Evolutionary conservation across 345 rosid species (phyloP).

Genomic region (Camelina sativa): DNA sequence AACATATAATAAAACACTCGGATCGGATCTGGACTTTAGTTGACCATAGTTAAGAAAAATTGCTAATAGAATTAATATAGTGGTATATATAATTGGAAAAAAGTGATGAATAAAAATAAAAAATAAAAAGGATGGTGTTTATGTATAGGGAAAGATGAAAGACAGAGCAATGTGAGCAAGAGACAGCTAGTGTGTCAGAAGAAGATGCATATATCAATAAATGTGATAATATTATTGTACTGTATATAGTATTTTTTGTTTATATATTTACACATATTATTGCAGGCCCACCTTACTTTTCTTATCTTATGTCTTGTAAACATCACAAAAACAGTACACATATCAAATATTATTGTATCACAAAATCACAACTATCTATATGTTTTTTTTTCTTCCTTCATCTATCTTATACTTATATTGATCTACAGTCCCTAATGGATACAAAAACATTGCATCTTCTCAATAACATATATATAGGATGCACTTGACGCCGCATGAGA

Average conservation of each 20-base stretch:
- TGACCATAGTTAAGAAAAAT: not conserved
- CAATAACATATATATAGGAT: too few relatives aligned
- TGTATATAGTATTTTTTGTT: not conserved
- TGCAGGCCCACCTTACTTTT: slow-evolving; percentile 16
- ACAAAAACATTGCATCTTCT: not conserved
- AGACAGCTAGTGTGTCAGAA: slow-evolving; percentile 51
- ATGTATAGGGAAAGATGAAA: slow-evolving; percentile 43
- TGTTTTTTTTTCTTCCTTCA: not conserved
- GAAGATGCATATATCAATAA: slow-evolving; percentile 37
- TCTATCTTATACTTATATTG: not conserved
- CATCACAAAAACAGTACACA: slow-evolving; percentile 20
- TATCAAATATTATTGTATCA: not conserved
- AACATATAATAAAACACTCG: not conserved
- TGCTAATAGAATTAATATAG: not conserved
- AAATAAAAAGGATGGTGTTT: slow-evolving; percentile 14
- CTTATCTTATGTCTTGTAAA: slow-evolving; percentile 26
- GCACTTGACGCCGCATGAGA: too few relatives aligned
- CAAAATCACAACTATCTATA: not conserved
- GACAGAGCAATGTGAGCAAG: slow-evolving; percentile 41
- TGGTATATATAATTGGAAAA: not conserved
- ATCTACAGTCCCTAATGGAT: not conserved
- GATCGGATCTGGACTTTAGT: slow-evolving; percentile 20
- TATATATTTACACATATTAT: not conserved
- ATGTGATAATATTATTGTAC: slow-evolving; percentile 6
- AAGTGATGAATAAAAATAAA: slow-evolving; percentile 35